These are phyloP conservation scores for Lactarius evosmus DNA, from an alignment of 768 basidiomycete genomes.

Conservation along the genomic window DNA sequence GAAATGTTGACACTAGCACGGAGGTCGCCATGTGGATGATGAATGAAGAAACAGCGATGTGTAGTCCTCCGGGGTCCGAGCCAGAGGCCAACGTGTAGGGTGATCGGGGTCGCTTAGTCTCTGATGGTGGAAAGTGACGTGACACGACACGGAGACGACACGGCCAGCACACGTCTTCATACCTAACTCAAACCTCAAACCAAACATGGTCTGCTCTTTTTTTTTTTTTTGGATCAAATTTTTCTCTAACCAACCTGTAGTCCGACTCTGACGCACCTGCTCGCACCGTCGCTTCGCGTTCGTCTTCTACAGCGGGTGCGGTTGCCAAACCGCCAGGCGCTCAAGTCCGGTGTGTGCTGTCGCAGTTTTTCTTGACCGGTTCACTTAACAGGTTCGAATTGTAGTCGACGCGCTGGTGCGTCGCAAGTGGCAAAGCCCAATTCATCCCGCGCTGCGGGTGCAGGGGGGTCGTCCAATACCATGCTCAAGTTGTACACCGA, in stretches of 20 bases:
- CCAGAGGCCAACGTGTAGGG: background rate
- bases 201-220: conserved; percentile 7
- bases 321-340: conserved; percentile 76
- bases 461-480: conserved; percentile 94
- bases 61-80: background rate
- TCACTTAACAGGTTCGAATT: background rate
- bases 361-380: background rate
- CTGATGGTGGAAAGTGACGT: background rate
- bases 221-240: background rate
- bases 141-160: too few species aligned
- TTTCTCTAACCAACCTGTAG: conserved; percentile 37
- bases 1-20: conserved; percentile 56
- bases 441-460: conserved; percentile 86
- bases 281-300: conserved; percentile 40
- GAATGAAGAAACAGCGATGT: conserved; percentile 2
- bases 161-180: background rate
- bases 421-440: conserved; percentile 71
- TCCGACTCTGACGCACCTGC: conserved; percentile 75
- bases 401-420: conserved; percentile 70
- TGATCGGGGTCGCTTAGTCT: background rate
- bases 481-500: conserved; percentile 99
- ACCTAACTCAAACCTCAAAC: background rate
- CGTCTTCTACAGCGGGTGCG: conserved; percentile 42
- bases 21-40: conserved; percentile 53
- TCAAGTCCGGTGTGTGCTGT: conserved; percentile 63